Percentiles rank a stretch among this genome's conserved stretches.
Evolutionary conservation across 2,329 filamentous ascomycete species (phyloP).

Genomic region (Colletotrichum aenigma): DNA sequence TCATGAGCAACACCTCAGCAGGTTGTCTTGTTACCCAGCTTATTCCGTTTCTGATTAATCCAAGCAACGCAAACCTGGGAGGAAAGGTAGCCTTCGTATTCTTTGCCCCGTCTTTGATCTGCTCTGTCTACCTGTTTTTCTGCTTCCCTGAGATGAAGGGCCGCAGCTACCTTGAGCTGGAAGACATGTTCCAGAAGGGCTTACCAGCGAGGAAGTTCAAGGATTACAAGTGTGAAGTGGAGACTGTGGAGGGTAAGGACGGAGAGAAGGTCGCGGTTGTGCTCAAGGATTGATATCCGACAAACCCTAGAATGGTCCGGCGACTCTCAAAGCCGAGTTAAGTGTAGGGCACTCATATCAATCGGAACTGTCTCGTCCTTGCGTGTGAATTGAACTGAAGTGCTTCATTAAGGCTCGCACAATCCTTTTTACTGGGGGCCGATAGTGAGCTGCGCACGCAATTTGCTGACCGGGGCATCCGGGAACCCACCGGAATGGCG

Average conservation of each 20-base stretch:
- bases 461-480: not conserved
- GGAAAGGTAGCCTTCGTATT: constrained; percentile 46
- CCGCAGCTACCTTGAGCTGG: constrained; percentile 25
- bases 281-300: not conserved
- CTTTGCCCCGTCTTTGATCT: constrained; percentile 28
- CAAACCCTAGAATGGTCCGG: not conserved
- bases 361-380: fast-evolving
- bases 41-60: constrained; percentile 29
- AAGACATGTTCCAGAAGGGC: constrained; percentile 21
- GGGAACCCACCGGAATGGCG: not conserved
- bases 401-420: not conserved
- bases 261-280: not conserved
- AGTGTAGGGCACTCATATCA: not conserved
- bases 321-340: not conserved
- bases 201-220: not conserved
- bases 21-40: constrained; percentile 5
- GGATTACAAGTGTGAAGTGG: not conserved
- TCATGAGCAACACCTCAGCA: constrained; percentile 5
- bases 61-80: constrained; percentile 35
- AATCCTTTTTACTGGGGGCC: not conserved
- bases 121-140: constrained; percentile 31
- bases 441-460: not conserved
- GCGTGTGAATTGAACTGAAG: no score
- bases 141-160: constrained; percentile 36
- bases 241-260: not conserved